These are phyloP conservation scores for Lentinula boryana DNA, from an alignment of 768 basidiomycete species.

Conservation along the genomic window DNA sequence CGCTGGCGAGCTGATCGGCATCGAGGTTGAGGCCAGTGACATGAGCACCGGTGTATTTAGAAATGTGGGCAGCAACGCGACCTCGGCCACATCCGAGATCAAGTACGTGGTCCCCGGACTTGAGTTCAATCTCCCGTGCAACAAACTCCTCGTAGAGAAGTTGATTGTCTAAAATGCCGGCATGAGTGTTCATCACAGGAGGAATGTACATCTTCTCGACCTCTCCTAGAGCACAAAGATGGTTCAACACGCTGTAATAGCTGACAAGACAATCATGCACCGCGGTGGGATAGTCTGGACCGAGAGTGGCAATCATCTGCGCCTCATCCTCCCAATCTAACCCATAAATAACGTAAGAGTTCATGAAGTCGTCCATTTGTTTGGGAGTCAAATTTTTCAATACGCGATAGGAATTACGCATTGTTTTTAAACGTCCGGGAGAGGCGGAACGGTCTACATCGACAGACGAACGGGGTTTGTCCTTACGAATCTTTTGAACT, in stretches of 20 bases:
- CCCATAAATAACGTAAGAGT: conserved; percentile 1
- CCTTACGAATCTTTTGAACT: not conserved
- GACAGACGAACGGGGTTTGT: not conserved
- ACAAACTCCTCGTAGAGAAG: conserved; percentile 3
- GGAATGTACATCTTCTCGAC: conserved; percentile 5
- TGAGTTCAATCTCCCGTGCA: conserved; percentile 2
- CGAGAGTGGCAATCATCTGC: conserved; percentile 1
- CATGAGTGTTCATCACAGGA: conserved; percentile 1
- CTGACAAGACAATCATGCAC: conserved; percentile 4
- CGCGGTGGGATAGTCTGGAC: not conserved
- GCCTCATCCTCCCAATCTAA: conserved; percentile 3
- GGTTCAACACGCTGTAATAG: conserved; percentile 3
- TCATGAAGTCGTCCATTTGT: conserved; percentile 3
- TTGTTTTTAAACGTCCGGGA: not conserved
- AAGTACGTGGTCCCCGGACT: not conserved
- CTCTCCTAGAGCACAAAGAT: conserved; percentile 1
- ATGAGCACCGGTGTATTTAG: conserved; percentile 4
- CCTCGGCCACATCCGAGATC: conserved; percentile 3
- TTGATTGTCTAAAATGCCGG: conserved; percentile 2
- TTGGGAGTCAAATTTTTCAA: conserved; percentile 2
- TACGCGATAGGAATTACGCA: conserved; percentile 2
- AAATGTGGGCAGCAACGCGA: conserved; percentile 1
- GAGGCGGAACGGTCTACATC: conserved; percentile 2
- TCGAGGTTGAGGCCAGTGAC: conserved; percentile 2
- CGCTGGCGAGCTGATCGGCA: conserved; percentile 1